phyloP scores from a whole-genome alignment of 2,329 filamentous ascomycete species.

The Colletotrichum tabaci region DNA sequence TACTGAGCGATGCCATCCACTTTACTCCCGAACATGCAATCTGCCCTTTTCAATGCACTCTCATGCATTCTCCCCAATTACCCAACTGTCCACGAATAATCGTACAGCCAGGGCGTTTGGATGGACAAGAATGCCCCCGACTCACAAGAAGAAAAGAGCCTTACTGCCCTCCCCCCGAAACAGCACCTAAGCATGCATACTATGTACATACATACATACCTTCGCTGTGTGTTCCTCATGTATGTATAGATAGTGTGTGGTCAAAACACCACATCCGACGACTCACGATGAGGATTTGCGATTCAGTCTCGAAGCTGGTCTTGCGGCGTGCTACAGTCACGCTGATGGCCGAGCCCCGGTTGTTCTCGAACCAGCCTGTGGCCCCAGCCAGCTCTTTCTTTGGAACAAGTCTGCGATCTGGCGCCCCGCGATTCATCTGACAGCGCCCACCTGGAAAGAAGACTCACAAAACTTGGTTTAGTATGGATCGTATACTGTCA shows the following conservation, averaged over 20 bases:
- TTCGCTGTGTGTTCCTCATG: too few relatives aligned
- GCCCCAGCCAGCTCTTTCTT: background rate
- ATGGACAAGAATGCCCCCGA: too few relatives aligned
- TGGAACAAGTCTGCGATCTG: background rate
- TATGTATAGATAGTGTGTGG: too few relatives aligned
- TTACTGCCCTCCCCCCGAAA: too few relatives aligned
- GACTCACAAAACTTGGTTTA: background rate
- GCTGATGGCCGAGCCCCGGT: background rate
- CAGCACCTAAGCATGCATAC: background rate
- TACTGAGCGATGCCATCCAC: conserved; percentile 21
- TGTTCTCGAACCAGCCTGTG: conserved; percentile 18
- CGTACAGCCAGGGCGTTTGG: background rate
- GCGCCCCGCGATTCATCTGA: conserved; percentile 5
- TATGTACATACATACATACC: too few relatives aligned
- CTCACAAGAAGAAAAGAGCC: background rate
- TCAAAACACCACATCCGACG: background rate
- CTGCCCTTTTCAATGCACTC: conserved; percentile 35
- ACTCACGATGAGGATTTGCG: background rate
- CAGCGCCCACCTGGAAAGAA: background rate
- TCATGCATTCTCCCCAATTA: conserved; percentile 24
- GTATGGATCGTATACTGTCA: background rate
- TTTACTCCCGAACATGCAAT: conserved; percentile 26
- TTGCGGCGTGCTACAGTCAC: too few relatives aligned
- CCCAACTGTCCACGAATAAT: background rate
- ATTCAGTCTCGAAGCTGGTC: conserved; percentile 1